A percentile compares a stretch with the other conserved stretches of the same genome.
phyloP scores from a whole-genome alignment of 1,139 yeast genomes.

The Debaryomycetaceae sp. region DNA sequence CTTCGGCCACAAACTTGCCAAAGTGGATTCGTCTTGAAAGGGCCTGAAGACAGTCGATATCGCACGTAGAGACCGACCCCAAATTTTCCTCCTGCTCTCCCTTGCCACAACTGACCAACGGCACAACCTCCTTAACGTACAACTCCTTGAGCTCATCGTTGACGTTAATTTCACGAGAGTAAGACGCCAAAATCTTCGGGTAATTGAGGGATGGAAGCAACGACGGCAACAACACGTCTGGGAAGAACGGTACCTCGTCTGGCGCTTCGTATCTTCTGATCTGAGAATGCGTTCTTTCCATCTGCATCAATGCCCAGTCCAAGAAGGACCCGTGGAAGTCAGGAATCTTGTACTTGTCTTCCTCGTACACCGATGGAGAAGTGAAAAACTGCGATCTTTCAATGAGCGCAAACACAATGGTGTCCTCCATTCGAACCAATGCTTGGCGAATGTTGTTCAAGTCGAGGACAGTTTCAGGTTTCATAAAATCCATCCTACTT shows the following conservation, averaged over 20 bases:
- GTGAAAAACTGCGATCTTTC: slow-evolving; percentile 87
- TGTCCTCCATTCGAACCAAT: slow-evolving; percentile 90
- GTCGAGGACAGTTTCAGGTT: slow-evolving; percentile 79
- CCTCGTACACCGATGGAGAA: slow-evolving; percentile 71
- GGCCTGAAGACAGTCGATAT: slow-evolving; percentile 83
- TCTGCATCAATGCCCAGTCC: slow-evolving; percentile 78
- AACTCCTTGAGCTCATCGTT: slow-evolving; percentile 63
- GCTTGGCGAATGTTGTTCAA: slow-evolving; percentile 79
- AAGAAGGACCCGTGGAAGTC: slow-evolving; percentile 76
- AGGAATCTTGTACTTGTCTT: slow-evolving; percentile 57
- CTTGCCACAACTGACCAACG: slow-evolving; percentile 59
- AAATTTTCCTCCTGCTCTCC: slow-evolving; percentile 84
- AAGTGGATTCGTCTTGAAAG: slow-evolving; percentile 93
- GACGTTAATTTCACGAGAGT: slow-evolving; percentile 71
- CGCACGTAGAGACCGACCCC: slow-evolving; percentile 83
- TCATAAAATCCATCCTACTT: slow-evolving; percentile 72
- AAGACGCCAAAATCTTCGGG: slow-evolving; percentile 73
- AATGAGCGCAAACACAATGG: slow-evolving; percentile 86
- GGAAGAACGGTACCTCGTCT: slow-evolving; percentile 91
- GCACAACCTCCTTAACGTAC: slow-evolving; percentile 71
- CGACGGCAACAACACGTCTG: slow-evolving; percentile 58
- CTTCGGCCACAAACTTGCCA: slow-evolving; percentile 96
- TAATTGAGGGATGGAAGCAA: slow-evolving; percentile 77
- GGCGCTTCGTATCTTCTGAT: slow-evolving; percentile 92
- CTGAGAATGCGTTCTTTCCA: slow-evolving; percentile 78